Percentiles rank a stretch among this genome's conserved stretches.
Conservation (phyloP, 1,284 basidiomycete genomes). For the Ustilago sp. region DNA sequence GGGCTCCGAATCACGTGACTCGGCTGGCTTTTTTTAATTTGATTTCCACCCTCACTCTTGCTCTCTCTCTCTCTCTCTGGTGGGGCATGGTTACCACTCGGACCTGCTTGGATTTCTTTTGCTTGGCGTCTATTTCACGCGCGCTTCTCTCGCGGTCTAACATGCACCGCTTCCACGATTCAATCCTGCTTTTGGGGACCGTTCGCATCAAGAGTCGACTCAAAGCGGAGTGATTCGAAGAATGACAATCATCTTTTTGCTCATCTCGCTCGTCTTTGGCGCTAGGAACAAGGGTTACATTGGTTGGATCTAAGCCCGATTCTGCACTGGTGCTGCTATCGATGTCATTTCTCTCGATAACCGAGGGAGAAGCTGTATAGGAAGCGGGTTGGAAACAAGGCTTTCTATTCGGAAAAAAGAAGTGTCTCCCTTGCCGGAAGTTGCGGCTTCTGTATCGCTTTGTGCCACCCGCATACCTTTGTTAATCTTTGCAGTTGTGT, state of each 20-base stretch:
- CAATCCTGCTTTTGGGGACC: conserved; percentile 10
- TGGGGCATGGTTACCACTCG: conserved; percentile 6
- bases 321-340: background rate
- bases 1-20: conserved; percentile 28
- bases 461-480: no score
- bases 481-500: no score
- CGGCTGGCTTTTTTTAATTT: conserved; percentile 2
- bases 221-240: conserved; percentile 21
- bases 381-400: no score
- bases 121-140: conserved; percentile 20
- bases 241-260: conserved; percentile 28
- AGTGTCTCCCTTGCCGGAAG: no score
- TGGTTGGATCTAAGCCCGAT: conserved; percentile 21
- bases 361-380: no score
- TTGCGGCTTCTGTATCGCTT: no score
- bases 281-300: conserved; percentile 51
- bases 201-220: conserved; percentile 38
- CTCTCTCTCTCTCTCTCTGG: background rate
- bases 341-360: background rate
- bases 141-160: background rate
- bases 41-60: conserved; percentile 6
- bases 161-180: background rate
- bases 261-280: conserved; percentile 50
- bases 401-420: no score
- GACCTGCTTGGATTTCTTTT: background rate